Base-by-base conservation (phyloP, 202 grass and related monocot species). In the Brachypodium distachyon region DNA sequence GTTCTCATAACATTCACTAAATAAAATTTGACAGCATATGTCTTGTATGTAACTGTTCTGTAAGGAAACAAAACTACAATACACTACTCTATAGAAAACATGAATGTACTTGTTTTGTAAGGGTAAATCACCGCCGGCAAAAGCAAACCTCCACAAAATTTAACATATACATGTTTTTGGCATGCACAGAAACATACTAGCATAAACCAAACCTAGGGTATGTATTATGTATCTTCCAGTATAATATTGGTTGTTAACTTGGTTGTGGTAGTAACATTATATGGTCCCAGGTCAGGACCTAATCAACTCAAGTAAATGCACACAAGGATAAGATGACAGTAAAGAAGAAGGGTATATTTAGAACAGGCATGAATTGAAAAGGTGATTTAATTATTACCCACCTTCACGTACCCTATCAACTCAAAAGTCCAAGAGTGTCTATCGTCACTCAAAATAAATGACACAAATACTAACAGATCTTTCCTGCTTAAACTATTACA, bases 221-320 rank as follows among this genome's bases (percentile, higher is more conserved):
- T 41, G 33, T 39, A 68, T 67, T 60, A 66, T 68, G 25, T 52
- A 60, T 73, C 33, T 42, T 79, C 41, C 7, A 42, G 1, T 19
- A 61, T 43, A 74, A 65, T 78, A 59, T 68, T 60, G 61, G 65
- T 7, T 43, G 12, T 67, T 48, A 68, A 47, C 33, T 53, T 62
- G n/a, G 74, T 18, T 39, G 31, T 60, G 25, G 52, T 27, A 42
- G 11, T 60, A 74, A 78, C 78, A 37, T 23, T 67, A 60, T 37
- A 70, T 83, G 34, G 36, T 67, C 42, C 42, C 53, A 53, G 36
- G 54, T 68, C 42, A 78, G 33, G 73, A 73, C 58, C 31, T 67
- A 83, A 56, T 78, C 60, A 83, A 79, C 53, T 61, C 25, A 14
- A 60, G 42, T 79, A 74, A 63, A 55, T 5, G 64, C n/a, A 53